Evolutionary conservation across 2,329 filamentous ascomycete genomes (phyloP).

Genomic region (Apiospora pterosperma): DNA sequence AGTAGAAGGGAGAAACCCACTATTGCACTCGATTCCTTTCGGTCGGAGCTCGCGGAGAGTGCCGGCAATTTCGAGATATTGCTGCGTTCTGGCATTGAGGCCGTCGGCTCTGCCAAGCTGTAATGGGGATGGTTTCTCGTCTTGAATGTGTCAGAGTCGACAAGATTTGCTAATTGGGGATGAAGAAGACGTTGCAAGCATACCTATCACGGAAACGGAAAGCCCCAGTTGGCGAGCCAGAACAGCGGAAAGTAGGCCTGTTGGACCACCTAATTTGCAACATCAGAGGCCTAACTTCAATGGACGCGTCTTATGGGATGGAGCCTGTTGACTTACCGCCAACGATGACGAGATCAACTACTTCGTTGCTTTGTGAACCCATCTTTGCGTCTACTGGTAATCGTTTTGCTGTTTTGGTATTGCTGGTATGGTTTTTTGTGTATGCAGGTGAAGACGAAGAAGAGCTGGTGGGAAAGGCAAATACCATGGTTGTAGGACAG

Average conservation of each 20-base stretch:
- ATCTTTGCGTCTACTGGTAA: not conserved
- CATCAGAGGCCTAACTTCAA: conserved; percentile 4
- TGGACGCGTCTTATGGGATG: no score
- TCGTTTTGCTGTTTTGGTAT: not conserved
- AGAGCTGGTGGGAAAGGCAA: no score
- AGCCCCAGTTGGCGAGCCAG: conserved; percentile 38
- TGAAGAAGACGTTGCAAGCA: not conserved
- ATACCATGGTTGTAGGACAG: no score
- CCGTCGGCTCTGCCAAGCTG: conserved; percentile 44
- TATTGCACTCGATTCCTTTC: conserved; percentile 45
- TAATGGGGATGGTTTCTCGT: conserved; percentile 34
- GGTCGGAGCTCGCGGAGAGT: conserved; percentile 39
- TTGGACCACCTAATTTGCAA: conserved; percentile 35
- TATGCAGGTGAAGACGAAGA: not conserved
- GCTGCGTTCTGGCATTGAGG: conserved; percentile 45
- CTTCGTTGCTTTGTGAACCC: not conserved
- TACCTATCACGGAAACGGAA: conserved; percentile 36
- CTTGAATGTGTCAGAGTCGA: conserved; percentile 19
- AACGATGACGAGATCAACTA: conserved; percentile 32
- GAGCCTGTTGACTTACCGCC: conserved; percentile 24
- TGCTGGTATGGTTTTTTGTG: not conserved
- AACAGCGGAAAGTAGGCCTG: conserved; percentile 41
- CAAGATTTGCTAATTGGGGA: not conserved
- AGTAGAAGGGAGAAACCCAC: conserved; percentile 24
- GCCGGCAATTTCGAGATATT: conserved; percentile 42